These are phyloP conservation scores for Tolypocladium tundrense DNA, from an alignment of 2,329 filamentous ascomycete species.

Conservation along the genomic window DNA sequence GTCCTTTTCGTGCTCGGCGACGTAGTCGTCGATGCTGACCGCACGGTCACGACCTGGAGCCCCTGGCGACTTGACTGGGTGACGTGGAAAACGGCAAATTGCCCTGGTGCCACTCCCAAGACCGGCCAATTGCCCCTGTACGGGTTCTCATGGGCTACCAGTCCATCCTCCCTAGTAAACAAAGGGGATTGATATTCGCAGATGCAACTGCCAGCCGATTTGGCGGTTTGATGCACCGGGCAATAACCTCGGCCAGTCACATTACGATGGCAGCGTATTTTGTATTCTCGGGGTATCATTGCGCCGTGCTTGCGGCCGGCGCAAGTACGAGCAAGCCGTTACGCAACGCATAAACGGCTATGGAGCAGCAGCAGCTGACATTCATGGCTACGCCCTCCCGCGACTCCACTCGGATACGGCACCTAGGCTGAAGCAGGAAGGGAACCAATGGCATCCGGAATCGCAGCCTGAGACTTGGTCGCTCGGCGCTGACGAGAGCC, in stretches of 20 bases:
- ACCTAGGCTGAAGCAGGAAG: no score
- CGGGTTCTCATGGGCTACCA: no score
- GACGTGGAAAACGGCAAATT: neutral
- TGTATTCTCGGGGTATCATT: neutral
- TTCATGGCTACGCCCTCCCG: neutral
- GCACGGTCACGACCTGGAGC: constrained; percentile 1
- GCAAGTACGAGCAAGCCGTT: neutral
- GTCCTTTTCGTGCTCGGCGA: constrained; percentile 24
- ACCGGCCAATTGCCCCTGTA: neutral
- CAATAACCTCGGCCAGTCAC: neutral
- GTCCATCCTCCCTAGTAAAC: neutral
- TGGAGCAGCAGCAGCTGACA: no score
- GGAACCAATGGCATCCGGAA: no score
- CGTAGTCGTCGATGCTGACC: constrained; percentile 24
- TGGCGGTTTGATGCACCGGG: neutral
- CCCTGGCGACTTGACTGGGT: neutral
- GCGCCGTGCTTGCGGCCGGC: neutral
- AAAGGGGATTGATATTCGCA: neutral
- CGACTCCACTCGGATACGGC: neutral
- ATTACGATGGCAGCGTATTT: neutral
- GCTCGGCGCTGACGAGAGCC: no score
- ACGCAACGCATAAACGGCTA: neutral
- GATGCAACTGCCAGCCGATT: no score
- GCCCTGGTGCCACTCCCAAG: neutral
- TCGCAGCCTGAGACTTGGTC: no score